These are phyloP conservation scores for Dittrichia graveolens DNA, from an alignment of 129 eudicot species.

Conservation along the genomic window DNA sequence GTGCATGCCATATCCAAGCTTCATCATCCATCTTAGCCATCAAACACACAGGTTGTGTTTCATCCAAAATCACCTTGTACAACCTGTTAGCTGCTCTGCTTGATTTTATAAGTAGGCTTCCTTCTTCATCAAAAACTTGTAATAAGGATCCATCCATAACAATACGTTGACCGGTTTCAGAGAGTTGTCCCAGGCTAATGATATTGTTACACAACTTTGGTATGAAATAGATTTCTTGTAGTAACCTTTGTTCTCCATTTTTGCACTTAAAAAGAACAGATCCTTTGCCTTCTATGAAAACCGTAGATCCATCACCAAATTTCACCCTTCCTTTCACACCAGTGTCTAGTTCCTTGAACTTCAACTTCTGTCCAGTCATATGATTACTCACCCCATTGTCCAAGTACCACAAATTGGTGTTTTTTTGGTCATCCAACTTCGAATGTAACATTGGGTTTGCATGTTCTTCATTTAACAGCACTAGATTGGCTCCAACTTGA, in stretches of 20 bases:
- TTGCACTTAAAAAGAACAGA: neutral
- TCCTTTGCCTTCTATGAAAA: neutral
- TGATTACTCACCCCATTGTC: neutral
- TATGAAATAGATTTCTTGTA: no score
- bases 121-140: no score
- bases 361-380: neutral
- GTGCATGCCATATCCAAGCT: no score
- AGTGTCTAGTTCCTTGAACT: neutral
- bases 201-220: neutral
- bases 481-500: neutral
- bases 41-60: no score
- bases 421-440: no score
- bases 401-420: no score
- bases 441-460: no score
- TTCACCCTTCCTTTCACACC: neutral
- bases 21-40: no score
- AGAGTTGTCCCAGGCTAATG: neutral
- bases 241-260: neutral
- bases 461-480: neutral
- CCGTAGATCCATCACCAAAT: no score
- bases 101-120: no score
- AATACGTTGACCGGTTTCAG: neutral
- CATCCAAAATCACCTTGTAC: no score
- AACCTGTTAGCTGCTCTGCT: neutral
- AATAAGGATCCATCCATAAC: no score